phyloP scores from a whole-genome alignment of 176 grass and related monocot species.

The Aegilops tauschii region DNA sequence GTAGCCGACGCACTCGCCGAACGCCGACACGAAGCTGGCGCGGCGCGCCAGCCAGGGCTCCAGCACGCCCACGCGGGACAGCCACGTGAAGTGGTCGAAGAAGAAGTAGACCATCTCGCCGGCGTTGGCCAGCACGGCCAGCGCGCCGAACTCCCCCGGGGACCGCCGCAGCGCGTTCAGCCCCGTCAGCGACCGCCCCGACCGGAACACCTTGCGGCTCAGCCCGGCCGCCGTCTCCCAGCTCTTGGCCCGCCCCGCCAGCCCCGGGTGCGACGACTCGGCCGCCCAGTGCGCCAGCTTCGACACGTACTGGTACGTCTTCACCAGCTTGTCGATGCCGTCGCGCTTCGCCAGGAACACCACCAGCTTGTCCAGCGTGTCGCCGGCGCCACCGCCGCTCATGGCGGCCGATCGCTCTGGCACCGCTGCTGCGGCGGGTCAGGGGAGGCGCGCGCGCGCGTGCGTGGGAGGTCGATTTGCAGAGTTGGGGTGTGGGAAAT shows the following conservation, averaged over 20 bases:
- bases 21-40: constrained; percentile 71
- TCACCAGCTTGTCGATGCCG: constrained; percentile 98
- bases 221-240: constrained; percentile 93
- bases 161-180: constrained; percentile 72
- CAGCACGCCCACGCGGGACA: constrained; percentile 58
- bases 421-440: not conserved
- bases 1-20: constrained; percentile 83
- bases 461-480: not conserved
- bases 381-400: constrained; percentile 39
- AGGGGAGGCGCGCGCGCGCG: not conserved
- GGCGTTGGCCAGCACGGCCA: constrained; percentile 85
- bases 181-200: constrained; percentile 75
- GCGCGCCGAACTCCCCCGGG: constrained; percentile 43
- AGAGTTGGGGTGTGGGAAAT: constrained; percentile 4
- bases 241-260: constrained; percentile 74
- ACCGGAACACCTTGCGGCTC: constrained; percentile 92
- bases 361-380: constrained; percentile 95
- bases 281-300: constrained; percentile 82
- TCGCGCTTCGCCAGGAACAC: constrained; percentile 97
- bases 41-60: constrained; percentile 51
- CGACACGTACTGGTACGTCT: constrained; percentile 98
- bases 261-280: constrained; percentile 41
- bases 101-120: constrained; percentile 99
- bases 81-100: constrained; percentile 97
- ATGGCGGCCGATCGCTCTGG: constrained; percentile 24